phyloP scores from a whole-genome alignment of 495 filamentous ascomycete genomes.

The Parmelia sp. region DNA sequence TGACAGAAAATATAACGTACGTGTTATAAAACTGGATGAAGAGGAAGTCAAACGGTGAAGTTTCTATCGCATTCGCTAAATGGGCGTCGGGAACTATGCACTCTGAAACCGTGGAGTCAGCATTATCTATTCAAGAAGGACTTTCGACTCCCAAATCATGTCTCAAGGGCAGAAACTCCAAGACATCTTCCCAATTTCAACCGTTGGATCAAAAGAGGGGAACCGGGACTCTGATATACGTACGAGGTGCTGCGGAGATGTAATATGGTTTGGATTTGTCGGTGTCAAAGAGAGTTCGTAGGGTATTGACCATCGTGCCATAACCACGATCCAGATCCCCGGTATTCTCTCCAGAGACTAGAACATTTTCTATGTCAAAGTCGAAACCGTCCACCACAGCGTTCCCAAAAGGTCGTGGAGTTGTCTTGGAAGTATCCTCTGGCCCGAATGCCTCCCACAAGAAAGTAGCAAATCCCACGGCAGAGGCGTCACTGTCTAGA shows the following conservation, averaged over 20 bases:
- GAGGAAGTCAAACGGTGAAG: slow-evolving; percentile 53
- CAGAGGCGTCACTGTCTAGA: slow-evolving; percentile 48
- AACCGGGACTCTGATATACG: neutral
- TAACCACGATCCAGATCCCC: slow-evolving; percentile 27
- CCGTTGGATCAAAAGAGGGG: neutral
- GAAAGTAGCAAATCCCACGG: slow-evolving; percentile 49
- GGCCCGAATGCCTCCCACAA: slow-evolving; percentile 67
- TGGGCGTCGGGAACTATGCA: slow-evolving; percentile 60
- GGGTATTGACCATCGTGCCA: slow-evolving; percentile 41
- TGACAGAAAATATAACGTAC: too few relatives aligned
- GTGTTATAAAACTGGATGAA: slow-evolving; percentile 69
- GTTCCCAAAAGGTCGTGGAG: slow-evolving; percentile 56
- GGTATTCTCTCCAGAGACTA: slow-evolving; percentile 43
- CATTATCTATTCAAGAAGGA: neutral
- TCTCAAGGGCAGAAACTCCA: neutral
- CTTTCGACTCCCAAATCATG: neutral
- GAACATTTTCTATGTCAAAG: slow-evolving; percentile 54
- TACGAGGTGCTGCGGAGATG: slow-evolving; percentile 56
- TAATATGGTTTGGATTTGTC: slow-evolving; percentile 48
- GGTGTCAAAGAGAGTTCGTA: slow-evolving; percentile 49
- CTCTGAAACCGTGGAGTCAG: slow-evolving; percentile 25
- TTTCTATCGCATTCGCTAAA: slow-evolving; percentile 50
- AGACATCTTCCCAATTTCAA: neutral
- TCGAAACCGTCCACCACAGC: slow-evolving; percentile 67
- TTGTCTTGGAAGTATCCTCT: slow-evolving; percentile 30